Evolutionary conservation across 2,329 filamentous ascomycete species (phyloP).

Genomic region (Colletotrichum spinosum): DNA sequence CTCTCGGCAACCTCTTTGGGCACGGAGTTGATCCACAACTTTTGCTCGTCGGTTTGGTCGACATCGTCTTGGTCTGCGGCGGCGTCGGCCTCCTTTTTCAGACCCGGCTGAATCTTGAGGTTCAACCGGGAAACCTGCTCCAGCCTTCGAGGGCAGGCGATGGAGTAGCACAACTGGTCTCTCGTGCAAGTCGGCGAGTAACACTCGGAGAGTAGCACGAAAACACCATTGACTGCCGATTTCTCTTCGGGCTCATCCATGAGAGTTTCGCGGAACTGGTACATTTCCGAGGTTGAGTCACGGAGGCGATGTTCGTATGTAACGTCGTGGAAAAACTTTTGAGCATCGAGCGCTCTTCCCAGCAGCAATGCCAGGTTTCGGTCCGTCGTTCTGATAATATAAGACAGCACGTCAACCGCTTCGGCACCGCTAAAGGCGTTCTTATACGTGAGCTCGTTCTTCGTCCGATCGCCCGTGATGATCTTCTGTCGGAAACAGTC

Average conservation of each 20-base stretch:
- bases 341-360: conserved; percentile 91
- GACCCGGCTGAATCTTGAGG: conserved; percentile 88
- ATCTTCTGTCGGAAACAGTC: conserved; percentile 94
- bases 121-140: conserved; percentile 97
- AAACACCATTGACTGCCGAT: conserved; percentile 87
- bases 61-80: conserved; percentile 80
- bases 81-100: conserved; percentile 73
- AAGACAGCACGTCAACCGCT: conserved; percentile 93
- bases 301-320: conserved; percentile 96
- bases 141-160: conserved; percentile 91
- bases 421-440: conserved; percentile 96
- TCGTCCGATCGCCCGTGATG: conserved; percentile 85
- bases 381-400: conserved; percentile 97
- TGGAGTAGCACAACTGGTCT: conserved; percentile 97
- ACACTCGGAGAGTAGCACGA: conserved; percentile 94
- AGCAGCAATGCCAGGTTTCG: conserved; percentile 92
- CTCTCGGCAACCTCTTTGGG: conserved; percentile 94
- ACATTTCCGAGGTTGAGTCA: conserved; percentile 94
- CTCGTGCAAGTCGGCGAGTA: conserved; percentile 97
- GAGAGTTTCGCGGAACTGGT: conserved; percentile 94
- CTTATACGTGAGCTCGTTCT: conserved; percentile 97
- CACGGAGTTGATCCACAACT: conserved; percentile 99
- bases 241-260: conserved; percentile 85
- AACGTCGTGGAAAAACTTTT: conserved; percentile 99
- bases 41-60: conserved; percentile 92